These are phyloP conservation scores for Hordeum pubiflorum DNA, from an alignment of 202 grass and related monocot genomes.

Conservation along the genomic window DNA sequence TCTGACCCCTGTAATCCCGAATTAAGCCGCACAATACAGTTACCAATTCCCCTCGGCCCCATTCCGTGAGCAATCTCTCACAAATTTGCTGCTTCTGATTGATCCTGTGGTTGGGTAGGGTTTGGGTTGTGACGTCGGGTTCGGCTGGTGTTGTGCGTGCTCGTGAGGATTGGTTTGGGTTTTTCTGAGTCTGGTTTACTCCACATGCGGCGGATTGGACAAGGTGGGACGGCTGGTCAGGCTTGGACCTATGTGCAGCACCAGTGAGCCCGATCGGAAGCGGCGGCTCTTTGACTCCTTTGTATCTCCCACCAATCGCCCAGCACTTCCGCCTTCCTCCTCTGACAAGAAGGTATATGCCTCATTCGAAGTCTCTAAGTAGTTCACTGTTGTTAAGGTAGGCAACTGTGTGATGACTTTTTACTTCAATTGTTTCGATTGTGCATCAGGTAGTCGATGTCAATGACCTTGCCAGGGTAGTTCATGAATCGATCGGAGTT, in stretches of 20 bases:
- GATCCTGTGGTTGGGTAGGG: not conserved
- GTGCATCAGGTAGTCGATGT: not conserved
- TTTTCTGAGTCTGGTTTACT: not conserved
- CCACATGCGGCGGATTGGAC: not conserved
- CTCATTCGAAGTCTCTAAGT: not conserved
- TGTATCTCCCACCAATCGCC: constrained; percentile 38
- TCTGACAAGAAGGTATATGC: constrained; percentile 56
- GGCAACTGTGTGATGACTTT: not conserved
- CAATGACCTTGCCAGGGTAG: not conserved
- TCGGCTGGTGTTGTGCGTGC: not conserved
- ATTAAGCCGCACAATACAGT: not conserved
- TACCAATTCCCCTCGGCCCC: not conserved
- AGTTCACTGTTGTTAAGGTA: not conserved
- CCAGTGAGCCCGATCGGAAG: constrained; percentile 49
- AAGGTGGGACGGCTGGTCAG: not conserved
- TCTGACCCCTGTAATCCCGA: not conserved
- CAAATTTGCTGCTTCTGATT: not conserved
- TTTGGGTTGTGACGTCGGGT: not conserved
- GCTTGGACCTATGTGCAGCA: constrained; percentile 48
- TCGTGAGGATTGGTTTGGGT: not conserved
- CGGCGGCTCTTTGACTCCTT: constrained; percentile 46
- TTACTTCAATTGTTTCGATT: not conserved
- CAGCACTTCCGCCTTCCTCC: constrained; percentile 29
- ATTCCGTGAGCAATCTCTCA: not conserved
- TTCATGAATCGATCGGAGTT: not conserved